These are phyloP conservation scores for Globisporangium perplexum DNA, from an alignment of 352 stramenopile species.

Conservation along the genomic window DNA sequence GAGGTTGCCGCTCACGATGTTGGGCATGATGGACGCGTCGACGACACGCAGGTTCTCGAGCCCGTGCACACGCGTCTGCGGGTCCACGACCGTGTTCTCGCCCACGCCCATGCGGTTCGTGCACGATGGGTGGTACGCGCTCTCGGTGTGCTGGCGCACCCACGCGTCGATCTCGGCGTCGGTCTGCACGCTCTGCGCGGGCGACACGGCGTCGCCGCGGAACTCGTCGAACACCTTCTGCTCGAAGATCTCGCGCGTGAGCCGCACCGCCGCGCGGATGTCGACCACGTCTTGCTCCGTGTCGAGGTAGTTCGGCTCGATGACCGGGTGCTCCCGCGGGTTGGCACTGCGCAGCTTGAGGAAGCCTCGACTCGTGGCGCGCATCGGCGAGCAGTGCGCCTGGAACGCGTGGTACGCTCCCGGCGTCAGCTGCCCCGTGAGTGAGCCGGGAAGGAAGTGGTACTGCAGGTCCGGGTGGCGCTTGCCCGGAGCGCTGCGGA, in stretches of 20 bases:
- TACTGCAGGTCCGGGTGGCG: slow-evolving; percentile 86
- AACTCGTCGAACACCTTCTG: slow-evolving; percentile 82
- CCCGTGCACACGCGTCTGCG: slow-evolving; percentile 79
- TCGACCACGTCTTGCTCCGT: slow-evolving; percentile 75
- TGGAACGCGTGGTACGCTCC: slow-evolving; percentile 76
- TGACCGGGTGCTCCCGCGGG: slow-evolving; percentile 69
- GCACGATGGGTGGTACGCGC: slow-evolving; percentile 87
- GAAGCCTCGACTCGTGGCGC: slow-evolving; percentile 77
- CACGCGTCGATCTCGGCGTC: slow-evolving; percentile 81
- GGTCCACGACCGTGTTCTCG: slow-evolving; percentile 87
- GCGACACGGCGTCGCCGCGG: slow-evolving; percentile 74
- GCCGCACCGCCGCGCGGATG: slow-evolving; percentile 65
- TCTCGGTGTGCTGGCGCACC: slow-evolving; percentile 80
- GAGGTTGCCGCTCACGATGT: slow-evolving; percentile 92
- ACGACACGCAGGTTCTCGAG: slow-evolving; percentile 86
- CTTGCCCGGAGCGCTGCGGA: slow-evolving; percentile 72
- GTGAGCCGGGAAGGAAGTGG: slow-evolving; percentile 84
- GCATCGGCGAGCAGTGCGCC: slow-evolving; percentile 86
- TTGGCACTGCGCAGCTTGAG: slow-evolving; percentile 76
- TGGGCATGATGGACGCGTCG: slow-evolving; percentile 93
- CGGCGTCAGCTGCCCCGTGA: slow-evolving; percentile 65
- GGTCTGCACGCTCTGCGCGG: slow-evolving; percentile 46
- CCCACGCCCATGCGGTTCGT: slow-evolving; percentile 86
- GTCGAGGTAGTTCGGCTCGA: slow-evolving; percentile 88
- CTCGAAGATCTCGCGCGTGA: slow-evolving; percentile 87